Conservation (phyloP, 2,329 filamentous ascomycete species). For the Clonostachys rosea region DNA sequence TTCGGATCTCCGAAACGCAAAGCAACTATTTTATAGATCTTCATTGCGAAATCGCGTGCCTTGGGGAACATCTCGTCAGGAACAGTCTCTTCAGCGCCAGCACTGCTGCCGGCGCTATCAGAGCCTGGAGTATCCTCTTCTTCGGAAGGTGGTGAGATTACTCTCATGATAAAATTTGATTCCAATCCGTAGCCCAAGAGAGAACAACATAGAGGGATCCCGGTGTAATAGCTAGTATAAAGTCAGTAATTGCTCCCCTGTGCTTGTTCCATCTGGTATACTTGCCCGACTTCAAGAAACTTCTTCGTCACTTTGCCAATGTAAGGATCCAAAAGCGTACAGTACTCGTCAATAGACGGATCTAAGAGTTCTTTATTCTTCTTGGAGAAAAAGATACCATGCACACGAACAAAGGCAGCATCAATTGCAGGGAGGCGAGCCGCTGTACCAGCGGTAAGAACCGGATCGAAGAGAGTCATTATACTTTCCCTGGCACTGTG, state of each 20-base stretch:
- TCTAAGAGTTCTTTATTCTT: slow-evolving; percentile 41
- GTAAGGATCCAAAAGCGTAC: slow-evolving; percentile 47
- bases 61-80: slow-evolving; percentile 19
- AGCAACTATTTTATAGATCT: slow-evolving; percentile 41
- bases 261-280: neutral
- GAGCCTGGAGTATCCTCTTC: slow-evolving; percentile 12
- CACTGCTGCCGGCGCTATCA: slow-evolving; percentile 1
- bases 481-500: slow-evolving; percentile 64
- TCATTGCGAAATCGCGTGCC: slow-evolving; percentile 32
- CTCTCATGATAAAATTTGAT: slow-evolving; percentile 38
- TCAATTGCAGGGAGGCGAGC: slow-evolving; percentile 39
- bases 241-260: slow-evolving; percentile 1
- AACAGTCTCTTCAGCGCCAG: slow-evolving; percentile 10
- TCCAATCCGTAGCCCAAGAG: slow-evolving; percentile 27
- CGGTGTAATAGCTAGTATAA: slow-evolving; percentile 20
- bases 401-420: slow-evolving; percentile 55
- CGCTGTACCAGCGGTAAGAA: slow-evolving; percentile 30
- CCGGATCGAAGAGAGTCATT: slow-evolving; percentile 61
- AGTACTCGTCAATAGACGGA: slow-evolving; percentile 39
- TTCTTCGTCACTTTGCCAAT: slow-evolving; percentile 45
- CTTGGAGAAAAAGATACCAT: slow-evolving; percentile 59
- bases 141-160: slow-evolving; percentile 21
- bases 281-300: slow-evolving; percentile 45
- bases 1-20: slow-evolving; percentile 50
- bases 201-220: slow-evolving; percentile 20